Evolutionary conservation across 306 rosid genomes (phyloP).

Genomic region (Cucurbita argyrosperma): DNA sequence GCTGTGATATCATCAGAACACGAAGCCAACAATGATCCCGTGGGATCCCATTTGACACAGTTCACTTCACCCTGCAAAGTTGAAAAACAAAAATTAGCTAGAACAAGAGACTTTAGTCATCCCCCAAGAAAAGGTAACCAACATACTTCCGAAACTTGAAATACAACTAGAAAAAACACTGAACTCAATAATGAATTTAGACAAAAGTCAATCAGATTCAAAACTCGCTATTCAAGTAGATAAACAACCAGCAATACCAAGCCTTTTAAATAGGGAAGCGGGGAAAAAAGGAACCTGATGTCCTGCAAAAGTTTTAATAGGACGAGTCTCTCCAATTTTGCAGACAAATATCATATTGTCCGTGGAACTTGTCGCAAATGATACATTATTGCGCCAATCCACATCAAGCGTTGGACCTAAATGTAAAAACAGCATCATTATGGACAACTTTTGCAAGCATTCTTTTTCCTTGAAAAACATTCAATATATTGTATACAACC

Average conservation of each 20-base stretch:
- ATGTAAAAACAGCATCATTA: constrained; percentile 3
- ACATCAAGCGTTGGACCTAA: constrained; percentile 93
- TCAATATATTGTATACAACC: constrained; percentile 28
- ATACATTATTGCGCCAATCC: constrained; percentile 84
- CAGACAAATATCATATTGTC: constrained; percentile 79
- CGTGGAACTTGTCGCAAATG: constrained; percentile 87
- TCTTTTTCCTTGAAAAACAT: neutral
- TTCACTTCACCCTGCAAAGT: constrained; percentile 80
- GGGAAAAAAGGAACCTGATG: constrained; percentile 52
- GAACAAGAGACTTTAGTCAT: neutral
- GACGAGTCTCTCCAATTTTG: constrained; percentile 75
- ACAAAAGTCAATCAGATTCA: neutral
- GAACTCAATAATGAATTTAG: neutral
- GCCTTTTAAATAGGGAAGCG: neutral
- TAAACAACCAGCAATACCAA: neutral
- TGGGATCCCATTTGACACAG: constrained; percentile 98
- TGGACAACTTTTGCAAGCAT: neutral
- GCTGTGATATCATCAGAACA: constrained; percentile 92
- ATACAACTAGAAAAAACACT: neutral
- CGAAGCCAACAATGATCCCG: constrained; percentile 77
- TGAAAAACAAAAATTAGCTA: neutral
- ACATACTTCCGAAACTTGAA: neutral
- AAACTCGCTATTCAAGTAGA: neutral
- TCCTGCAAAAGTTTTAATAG: constrained; percentile 68
- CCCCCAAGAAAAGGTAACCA: neutral